Percentiles rank a stretch among this genome's conserved stretches.
Evolutionary conservation across 306 rosid species (phyloP).

Genomic region (Cicer pinnatifidum): DNA sequence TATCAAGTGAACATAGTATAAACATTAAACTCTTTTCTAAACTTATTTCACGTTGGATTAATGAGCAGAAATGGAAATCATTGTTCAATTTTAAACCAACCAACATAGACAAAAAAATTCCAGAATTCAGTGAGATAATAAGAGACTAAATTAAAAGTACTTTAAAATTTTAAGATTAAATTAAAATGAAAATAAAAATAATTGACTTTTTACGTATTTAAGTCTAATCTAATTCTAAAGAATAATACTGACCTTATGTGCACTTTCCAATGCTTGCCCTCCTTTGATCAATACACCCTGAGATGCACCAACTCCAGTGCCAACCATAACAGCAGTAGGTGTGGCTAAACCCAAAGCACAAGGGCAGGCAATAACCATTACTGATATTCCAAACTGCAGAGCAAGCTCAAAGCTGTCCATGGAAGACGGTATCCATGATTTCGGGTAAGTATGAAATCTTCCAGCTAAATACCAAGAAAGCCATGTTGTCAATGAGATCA

Average conservation of each 20-base stretch:
- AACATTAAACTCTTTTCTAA: constrained; percentile 21
- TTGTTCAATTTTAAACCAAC: not conserved
- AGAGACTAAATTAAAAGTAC: too few relatives aligned
- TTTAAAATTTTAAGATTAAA: too few relatives aligned
- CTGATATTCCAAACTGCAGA: constrained; percentile 91
- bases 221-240: constrained; percentile 10
- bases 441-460: constrained; percentile 67
- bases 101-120: not conserved
- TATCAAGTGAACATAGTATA: constrained; percentile 1
- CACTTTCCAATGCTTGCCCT: constrained; percentile 85
- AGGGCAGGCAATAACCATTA: constrained; percentile 97
- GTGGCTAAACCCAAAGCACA: constrained; percentile 96
- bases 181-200: too few relatives aligned
- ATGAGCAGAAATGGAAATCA: not conserved
- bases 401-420: constrained; percentile 91
- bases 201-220: too few relatives aligned
- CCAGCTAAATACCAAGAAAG: constrained; percentile 84
- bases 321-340: constrained; percentile 95
- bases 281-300: constrained; percentile 95
- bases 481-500: constrained; percentile 73
- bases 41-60: constrained; percentile 5
- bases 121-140: constrained; percentile 14
- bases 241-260: constrained; percentile 69
- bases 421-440: constrained; percentile 81
- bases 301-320: constrained; percentile 94